phyloP scores from a whole-genome alignment of 352 stramenopile genomes.

The Globisporangium parvum region DNA sequence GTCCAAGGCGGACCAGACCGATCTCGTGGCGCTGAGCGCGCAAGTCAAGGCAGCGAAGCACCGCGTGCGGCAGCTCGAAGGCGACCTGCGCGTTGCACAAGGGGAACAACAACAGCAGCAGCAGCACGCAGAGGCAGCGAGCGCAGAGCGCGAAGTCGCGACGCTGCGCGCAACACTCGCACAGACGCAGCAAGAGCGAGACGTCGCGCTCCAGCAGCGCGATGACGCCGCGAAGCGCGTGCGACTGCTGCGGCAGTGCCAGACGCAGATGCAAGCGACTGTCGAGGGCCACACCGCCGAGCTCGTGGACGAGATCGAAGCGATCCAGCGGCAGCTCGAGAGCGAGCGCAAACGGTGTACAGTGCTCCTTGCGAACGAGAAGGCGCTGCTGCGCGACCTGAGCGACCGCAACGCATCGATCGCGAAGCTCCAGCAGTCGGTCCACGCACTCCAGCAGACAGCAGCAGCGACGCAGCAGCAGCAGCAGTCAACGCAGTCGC shows the following conservation, averaged over 20 bases:
- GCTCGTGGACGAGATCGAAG: constrained; percentile 67
- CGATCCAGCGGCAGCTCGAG: constrained; percentile 56
- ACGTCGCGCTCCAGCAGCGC: constrained; percentile 39
- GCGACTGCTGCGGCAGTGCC: constrained; percentile 45
- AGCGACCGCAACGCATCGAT: constrained; percentile 57
- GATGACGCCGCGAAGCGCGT: constrained; percentile 58
- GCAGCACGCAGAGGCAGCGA: constrained; percentile 29
- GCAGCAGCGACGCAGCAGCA: constrained; percentile 6
- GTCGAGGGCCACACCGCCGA: constrained; percentile 54
- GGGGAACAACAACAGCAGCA: constrained; percentile 24
- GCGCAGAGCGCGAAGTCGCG: constrained; percentile 44
- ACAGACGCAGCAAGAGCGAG: constrained; percentile 33
- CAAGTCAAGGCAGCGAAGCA: constrained; percentile 66
- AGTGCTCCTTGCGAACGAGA: constrained; percentile 59
- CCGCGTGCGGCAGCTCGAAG: constrained; percentile 37
- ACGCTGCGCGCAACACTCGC: constrained; percentile 36
- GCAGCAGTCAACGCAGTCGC: not conserved
- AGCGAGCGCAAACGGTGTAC: constrained; percentile 56
- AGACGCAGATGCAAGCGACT: constrained; percentile 59
- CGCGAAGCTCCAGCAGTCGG: constrained; percentile 39
- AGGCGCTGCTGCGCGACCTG: constrained; percentile 62
- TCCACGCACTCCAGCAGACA: constrained; percentile 32
- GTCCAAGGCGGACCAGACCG: constrained; percentile 51
- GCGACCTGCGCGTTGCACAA: constrained; percentile 28
- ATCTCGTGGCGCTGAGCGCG: constrained; percentile 47